Conservation (phyloP, 441 rosid species). For the Populus hybrid region DNA sequence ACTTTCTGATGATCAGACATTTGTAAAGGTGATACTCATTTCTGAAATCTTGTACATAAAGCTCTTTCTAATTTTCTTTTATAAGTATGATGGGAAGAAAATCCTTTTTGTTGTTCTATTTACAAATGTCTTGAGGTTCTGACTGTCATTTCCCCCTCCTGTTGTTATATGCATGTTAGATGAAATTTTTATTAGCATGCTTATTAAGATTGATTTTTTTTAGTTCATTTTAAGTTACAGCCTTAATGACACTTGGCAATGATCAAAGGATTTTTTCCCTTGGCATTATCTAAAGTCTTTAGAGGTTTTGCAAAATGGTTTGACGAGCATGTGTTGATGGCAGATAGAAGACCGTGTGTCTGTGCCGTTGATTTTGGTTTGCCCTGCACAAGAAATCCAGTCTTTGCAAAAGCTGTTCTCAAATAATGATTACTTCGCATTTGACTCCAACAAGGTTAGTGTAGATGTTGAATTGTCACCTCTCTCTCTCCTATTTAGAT, state of each 20-base stretch:
- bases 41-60: neutral
- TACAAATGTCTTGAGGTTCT: neutral
- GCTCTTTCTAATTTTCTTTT: neutral
- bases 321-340: conserved; percentile 12
- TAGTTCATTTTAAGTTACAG: neutral
- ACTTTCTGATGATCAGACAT: conserved; percentile 44
- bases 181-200: too few relatives aligned
- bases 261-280: neutral
- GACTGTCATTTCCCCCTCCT: neutral
- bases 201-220: neutral
- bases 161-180: neutral
- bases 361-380: conserved; percentile 63
- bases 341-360: conserved; percentile 66
- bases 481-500: neutral
- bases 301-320: neutral
- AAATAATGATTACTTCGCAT: conserved; percentile 63
- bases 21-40: conserved; percentile 51
- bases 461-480: neutral
- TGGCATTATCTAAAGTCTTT: neutral
- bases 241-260: neutral
- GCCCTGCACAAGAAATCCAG: conserved; percentile 42
- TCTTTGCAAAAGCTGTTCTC: conserved; percentile 42
- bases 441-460: conserved; percentile 68
- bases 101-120: neutral
- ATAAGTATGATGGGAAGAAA: neutral